A percentile compares a stretch with the other conserved stretches of the same genome.
phyloP scores from a whole-genome alignment of 192 early-diverging fungal species.

The Glomus cerebriforme region DNA sequence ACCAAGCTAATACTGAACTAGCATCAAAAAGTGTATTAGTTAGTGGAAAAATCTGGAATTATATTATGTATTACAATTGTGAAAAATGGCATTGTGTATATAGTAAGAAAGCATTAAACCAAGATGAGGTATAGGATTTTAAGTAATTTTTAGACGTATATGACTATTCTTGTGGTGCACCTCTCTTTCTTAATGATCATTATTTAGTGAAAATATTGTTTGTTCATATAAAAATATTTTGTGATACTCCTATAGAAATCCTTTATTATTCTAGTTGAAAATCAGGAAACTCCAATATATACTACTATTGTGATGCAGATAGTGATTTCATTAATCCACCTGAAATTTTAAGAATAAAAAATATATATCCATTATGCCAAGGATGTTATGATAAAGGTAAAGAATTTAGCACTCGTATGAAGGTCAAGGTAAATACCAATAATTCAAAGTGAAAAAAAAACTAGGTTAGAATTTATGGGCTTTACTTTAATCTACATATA shows the following conservation, averaged over 20 bases:
- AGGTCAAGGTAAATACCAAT: neutral
- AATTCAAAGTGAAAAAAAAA: neutral
- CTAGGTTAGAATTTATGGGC: too few relatives aligned
- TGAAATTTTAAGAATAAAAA: too few relatives aligned
- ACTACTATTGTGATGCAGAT: too few relatives aligned
- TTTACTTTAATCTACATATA: too few relatives aligned
- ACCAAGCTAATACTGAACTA: neutral
- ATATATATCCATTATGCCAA: too few relatives aligned
- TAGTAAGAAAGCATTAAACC: neutral
- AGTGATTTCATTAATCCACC: too few relatives aligned
- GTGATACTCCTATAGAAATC: too few relatives aligned
- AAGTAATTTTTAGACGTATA: neutral
- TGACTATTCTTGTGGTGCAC: neutral
- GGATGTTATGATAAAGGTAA: too few relatives aligned
- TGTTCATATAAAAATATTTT: neutral
- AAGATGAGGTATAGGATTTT: neutral
- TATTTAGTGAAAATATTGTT: neutral
- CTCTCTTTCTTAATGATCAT: neutral
- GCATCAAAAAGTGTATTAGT: neutral
- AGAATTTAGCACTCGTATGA: too few relatives aligned
- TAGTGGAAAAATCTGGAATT: neutral
- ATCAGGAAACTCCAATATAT: too few relatives aligned
- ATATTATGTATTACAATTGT: neutral
- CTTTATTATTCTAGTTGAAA: too few relatives aligned
- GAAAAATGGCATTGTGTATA: neutral